Evolutionary conservation across 768 basidiomycete genomes (phyloP).

Genomic region (Phanerodontia chrysosporium): DNA sequence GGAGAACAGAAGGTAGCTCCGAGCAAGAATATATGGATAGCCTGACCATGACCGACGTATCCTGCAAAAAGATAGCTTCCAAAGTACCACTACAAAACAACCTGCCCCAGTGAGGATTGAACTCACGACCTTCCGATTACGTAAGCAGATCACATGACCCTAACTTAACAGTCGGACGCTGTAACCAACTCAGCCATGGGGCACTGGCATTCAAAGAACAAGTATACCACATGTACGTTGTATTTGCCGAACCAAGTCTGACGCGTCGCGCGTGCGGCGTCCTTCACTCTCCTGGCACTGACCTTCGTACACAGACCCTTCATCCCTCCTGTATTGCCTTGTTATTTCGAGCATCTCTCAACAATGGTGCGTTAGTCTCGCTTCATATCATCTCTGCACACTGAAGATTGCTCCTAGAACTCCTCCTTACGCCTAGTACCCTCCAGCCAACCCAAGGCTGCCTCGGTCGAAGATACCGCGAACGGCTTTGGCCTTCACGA

Average conservation of each 20-base stretch:
- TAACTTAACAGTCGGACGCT: constrained; percentile 43
- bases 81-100: too few species aligned
- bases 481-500: constrained; percentile 85
- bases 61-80: too few species aligned
- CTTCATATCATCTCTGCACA: neutral
- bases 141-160: neutral
- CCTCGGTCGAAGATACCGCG: constrained; percentile 62
- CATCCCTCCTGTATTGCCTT: too few species aligned
- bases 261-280: neutral
- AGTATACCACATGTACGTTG: neutral
- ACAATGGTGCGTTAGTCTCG: too few species aligned
- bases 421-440: constrained; percentile 66
- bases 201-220: constrained; percentile 26
- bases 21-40: too few species aligned
- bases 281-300: neutral
- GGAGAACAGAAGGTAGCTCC: too few species aligned
- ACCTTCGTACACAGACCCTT: too few species aligned
- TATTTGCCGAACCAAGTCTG: neutral
- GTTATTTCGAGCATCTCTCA: neutral
- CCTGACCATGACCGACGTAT: too few species aligned
- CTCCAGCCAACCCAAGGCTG: constrained; percentile 45
- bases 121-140: constrained; percentile 48
- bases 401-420: constrained; percentile 25
- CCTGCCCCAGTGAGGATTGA: constrained; percentile 50
- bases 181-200: constrained; percentile 52